Base-by-base conservation (phyloP, 805 yeast species). In the Kockiozyma suomiensis region DNA sequence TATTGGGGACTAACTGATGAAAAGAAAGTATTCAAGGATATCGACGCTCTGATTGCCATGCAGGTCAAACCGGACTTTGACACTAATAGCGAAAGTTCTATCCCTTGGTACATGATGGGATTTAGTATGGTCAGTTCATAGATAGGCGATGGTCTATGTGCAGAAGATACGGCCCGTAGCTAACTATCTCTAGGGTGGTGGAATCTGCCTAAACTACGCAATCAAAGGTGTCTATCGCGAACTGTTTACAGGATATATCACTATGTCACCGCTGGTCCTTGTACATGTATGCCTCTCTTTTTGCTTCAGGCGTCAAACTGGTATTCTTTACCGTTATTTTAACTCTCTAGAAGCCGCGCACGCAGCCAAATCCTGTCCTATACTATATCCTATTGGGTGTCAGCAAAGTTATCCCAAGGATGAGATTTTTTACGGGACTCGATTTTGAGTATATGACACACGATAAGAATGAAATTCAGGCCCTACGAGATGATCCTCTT, bases 1-100 rank as follows among this genome's bases (percentile, higher is more conserved):
- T 69, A 70, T 6, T 70, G 60, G 56, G 78, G 77, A 19, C 46
- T 66, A 46, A 71, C 75, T 35, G 69, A 70, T 62, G 78, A 76
- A 56, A 58, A 58, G 50, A 49, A 53, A 43, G 70, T 72, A 21
- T 70, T 66, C 61, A 56, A 60, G 25, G 78, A 76, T 58, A 54
- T 76, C 37, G 77, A 75, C 53, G 58, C 66, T 6, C 48, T 75
- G 41, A 65, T 73, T 30, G 54, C 67, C 35, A 45, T 57, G 38
- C 57, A 17, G 32, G 56, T 62, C 5, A 30, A 17, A 12, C 58
- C 59, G 3, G 59, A 65, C 23, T 26, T 55, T 23, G 30, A 41
- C n/a, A 41, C 45, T 1, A 45, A 25, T 4, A 17, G 37, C 2
- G 49, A 19, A 4, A 17, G 41, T 1, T 10, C 38, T 10, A 41